Conservation (phyloP, 192 early-diverging fungal species). For the Linnemannia schmuckeri region DNA sequence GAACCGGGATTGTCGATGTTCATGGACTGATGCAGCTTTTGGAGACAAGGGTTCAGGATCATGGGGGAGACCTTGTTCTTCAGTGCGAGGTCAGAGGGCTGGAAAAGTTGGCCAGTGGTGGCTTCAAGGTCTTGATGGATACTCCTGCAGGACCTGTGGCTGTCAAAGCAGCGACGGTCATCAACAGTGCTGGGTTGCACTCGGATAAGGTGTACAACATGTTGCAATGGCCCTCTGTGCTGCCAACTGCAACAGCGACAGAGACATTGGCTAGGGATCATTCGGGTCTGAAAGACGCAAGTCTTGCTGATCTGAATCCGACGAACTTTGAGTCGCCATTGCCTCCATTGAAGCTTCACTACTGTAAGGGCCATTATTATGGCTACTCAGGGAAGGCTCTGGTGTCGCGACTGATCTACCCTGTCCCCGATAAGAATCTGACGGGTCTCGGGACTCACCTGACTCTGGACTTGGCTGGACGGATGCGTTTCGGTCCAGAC, state of each 20-base stretch:
- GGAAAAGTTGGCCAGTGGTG: conserved; percentile 10
- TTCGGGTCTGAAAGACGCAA: neutral
- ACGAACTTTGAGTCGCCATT: neutral
- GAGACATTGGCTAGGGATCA: neutral
- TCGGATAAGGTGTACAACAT: conserved; percentile 73
- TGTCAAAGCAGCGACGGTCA: conserved; percentile 69
- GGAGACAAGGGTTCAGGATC: conserved; percentile 63
- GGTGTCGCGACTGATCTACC: conserved; percentile 81
- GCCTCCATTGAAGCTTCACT: conserved; percentile 70
- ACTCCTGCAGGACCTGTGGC: conserved; percentile 61
- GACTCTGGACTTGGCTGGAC: conserved; percentile 82
- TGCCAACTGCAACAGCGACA: neutral
- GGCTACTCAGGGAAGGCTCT: conserved; percentile 57
- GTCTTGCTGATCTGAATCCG: neutral
- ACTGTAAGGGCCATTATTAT: conserved; percentile 88
- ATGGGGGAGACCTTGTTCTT: conserved; percentile 69
- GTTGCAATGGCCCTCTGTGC: conserved; percentile 13
- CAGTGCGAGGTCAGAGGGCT: conserved; percentile 65
- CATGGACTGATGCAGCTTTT: conserved; percentile 78
- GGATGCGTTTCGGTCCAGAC: conserved; percentile 87
- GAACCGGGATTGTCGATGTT: conserved; percentile 88
- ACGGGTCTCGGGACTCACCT: conserved; percentile 82
- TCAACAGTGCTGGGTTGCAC: conserved; percentile 86
- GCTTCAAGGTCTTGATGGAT: conserved; percentile 66
- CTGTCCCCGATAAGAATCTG: conserved; percentile 80